phyloP scores from a whole-genome alignment of 2,329 filamentous ascomycete species.

The Alternaria brassicae region DNA sequence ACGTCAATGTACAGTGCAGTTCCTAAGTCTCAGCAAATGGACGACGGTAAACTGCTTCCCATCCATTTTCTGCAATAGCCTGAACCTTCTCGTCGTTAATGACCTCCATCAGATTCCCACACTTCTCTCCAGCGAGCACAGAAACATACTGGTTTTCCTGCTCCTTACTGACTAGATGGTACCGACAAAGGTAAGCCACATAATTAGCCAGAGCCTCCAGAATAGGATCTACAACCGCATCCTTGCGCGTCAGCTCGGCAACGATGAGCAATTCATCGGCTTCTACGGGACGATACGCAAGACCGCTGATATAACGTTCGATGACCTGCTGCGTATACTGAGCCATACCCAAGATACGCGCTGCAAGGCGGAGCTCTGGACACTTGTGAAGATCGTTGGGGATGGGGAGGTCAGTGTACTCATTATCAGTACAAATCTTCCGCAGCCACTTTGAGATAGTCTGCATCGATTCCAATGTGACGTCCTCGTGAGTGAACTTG shows the following conservation, averaged over 20 bases:
- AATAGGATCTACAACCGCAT: constrained; percentile 1
- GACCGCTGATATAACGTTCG: background rate
- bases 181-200: constrained; percentile 6
- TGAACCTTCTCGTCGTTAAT: constrained; percentile 3
- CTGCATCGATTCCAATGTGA: background rate
- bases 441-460: constrained; percentile 11
- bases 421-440: background rate
- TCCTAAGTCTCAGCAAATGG: background rate
- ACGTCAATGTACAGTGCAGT: background rate
- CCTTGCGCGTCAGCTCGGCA: background rate
- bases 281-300: background rate
- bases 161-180: background rate
- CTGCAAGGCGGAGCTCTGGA: constrained; percentile 9
- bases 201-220: constrained; percentile 9
- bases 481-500: constrained; percentile 1
- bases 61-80: background rate
- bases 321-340: constrained; percentile 11
- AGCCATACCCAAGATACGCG: constrained; percentile 8
- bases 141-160: background rate
- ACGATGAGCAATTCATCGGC: background rate
- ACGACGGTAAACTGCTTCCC: background rate
- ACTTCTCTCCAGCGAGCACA: constrained; percentile 1
- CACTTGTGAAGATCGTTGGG: background rate
- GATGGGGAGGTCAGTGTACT: background rate
- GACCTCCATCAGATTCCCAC: background rate